phyloP scores from a whole-genome alignment of 2,329 filamentous ascomycete genomes.

The Verticillium tricorpus region DNA sequence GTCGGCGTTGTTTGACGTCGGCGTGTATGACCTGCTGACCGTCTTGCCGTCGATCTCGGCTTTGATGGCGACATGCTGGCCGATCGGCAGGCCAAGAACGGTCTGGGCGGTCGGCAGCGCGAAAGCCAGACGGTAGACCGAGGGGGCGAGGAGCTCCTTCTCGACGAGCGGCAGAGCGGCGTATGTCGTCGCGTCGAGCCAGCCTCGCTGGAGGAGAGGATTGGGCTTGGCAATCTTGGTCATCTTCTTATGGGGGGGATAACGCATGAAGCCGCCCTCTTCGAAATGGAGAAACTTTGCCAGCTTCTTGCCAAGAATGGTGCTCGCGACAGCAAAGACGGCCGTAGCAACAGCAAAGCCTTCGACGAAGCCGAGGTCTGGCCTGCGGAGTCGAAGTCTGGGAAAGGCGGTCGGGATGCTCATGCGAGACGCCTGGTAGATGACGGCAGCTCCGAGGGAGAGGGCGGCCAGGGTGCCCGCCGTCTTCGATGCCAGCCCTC shows the following conservation, averaged over 20 bases:
- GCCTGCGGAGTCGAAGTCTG: constrained; percentile 10
- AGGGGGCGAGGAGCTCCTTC: constrained; percentile 34
- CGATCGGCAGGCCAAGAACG: constrained; percentile 50
- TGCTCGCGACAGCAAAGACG: constrained; percentile 25
- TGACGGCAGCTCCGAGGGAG: constrained; percentile 14
- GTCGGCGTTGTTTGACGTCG: constrained; percentile 45
- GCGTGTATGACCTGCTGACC: constrained; percentile 50
- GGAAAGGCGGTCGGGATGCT: constrained; percentile 7
- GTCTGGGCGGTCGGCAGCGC: constrained; percentile 36
- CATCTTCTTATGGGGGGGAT: constrained; percentile 34
- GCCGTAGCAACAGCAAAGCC: constrained; percentile 31
- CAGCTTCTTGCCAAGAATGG: constrained; percentile 22
- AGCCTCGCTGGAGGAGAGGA: constrained; percentile 35
- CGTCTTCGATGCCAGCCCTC: constrained; percentile 7
- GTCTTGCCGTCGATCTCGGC: constrained; percentile 38
- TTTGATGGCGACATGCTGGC: constrained; percentile 52
- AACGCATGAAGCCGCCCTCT: constrained; percentile 25
- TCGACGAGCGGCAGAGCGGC: constrained; percentile 38
- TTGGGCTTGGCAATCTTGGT: constrained; percentile 30
- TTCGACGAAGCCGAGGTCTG: constrained; percentile 24
- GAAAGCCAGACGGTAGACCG: constrained; percentile 43
- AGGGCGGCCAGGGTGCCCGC: constrained; percentile 15
- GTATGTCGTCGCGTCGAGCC: constrained; percentile 45
- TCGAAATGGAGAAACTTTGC: constrained; percentile 26
- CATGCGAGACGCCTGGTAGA: constrained; percentile 14